These are phyloP conservation scores for Globisporangium viniferum DNA, from an alignment of 352 stramenopile genomes.

Conservation along the genomic window DNA sequence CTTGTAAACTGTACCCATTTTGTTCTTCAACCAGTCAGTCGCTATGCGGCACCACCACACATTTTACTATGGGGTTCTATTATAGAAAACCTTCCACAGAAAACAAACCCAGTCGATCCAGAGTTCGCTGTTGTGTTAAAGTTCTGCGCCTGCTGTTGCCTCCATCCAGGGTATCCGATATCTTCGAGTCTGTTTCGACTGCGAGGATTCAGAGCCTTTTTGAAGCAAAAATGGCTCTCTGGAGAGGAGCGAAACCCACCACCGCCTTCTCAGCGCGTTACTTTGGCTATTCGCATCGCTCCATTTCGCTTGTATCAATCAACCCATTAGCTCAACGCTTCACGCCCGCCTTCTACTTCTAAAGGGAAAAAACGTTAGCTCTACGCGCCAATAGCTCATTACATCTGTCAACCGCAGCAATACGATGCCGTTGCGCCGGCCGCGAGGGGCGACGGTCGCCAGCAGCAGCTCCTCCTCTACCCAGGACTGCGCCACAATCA, in stretches of 20 bases:
- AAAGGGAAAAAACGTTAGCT: not conserved
- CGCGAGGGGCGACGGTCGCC: not conserved
- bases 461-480: not conserved
- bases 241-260: not conserved
- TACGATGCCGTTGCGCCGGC: not conserved
- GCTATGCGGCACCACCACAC: not conserved
- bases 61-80: not conserved
- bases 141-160: not conserved
- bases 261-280: not conserved
- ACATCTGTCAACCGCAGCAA: not conserved
- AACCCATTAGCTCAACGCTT: not conserved
- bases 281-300: not conserved
- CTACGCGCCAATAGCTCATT: not conserved
- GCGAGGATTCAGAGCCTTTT: not conserved
- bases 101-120: not conserved
- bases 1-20: conserved; percentile 4
- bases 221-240: not conserved
- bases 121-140: not conserved
- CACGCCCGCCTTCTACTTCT: not conserved
- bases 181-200: not conserved
- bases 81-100: conserved; percentile 6
- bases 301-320: not conserved
- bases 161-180: not conserved
- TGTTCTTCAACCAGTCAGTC: not conserved
- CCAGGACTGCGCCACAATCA: not conserved